phyloP scores from a whole-genome alignment of 805 yeast genomes.

The Wilhelminamyces savonicus region DNA sequence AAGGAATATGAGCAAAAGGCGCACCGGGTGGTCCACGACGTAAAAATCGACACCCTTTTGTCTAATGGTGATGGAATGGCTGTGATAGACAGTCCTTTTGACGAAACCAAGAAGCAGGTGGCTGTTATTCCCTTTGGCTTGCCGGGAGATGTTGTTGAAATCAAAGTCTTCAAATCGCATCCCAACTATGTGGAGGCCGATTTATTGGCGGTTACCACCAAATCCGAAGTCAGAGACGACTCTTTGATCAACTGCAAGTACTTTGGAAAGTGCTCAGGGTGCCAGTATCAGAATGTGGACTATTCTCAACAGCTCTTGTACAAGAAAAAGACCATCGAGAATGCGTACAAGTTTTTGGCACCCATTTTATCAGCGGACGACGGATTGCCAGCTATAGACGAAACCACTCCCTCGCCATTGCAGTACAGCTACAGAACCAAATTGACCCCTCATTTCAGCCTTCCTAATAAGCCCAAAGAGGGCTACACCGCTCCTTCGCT shows the following conservation, averaged over 20 bases:
- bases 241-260: conserved; percentile 66
- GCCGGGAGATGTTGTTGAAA: conserved; percentile 74
- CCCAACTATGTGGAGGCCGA: conserved; percentile 73
- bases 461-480: conserved; percentile 49
- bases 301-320: conserved; percentile 68
- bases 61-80: conserved; percentile 90
- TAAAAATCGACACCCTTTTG: conserved; percentile 50
- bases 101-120: conserved; percentile 42
- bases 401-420: conserved; percentile 72
- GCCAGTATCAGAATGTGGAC: conserved; percentile 80
- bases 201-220: conserved; percentile 42
- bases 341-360: conserved; percentile 78
- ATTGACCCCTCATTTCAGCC: conserved; percentile 90
- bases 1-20: conserved; percentile 38
- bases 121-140: conserved; percentile 80
- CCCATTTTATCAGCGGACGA: conserved; percentile 39
- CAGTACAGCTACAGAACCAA: conserved; percentile 81
- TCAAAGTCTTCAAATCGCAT: conserved; percentile 73
- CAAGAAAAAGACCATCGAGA: conserved; percentile 67
- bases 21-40: conserved; percentile 55
- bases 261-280: conserved; percentile 91
- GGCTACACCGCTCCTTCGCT: conserved; percentile 53
- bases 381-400: conserved; percentile 53
- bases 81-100: conserved; percentile 53
- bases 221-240: conserved; percentile 42